These are phyloP conservation scores for Rasamsonia emersonii DNA, from an alignment of 2,329 filamentous ascomycete species.

Conservation along the genomic window DNA sequence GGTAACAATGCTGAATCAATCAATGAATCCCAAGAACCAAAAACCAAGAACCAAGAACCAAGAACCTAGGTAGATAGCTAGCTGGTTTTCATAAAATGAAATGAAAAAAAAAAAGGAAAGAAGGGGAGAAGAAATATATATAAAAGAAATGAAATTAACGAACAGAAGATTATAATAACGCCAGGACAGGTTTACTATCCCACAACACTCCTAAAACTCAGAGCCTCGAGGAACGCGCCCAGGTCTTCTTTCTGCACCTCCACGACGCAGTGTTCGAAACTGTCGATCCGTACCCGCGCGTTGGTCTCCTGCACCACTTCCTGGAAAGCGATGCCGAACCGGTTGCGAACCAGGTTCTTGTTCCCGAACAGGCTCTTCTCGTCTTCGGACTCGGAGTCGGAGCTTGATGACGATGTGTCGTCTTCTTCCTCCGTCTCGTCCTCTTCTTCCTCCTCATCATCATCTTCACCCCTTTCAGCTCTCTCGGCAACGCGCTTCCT, in stretches of 20 bases:
- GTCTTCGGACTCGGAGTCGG: conserved; percentile 41
- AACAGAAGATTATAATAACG: background rate
- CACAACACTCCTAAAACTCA: conserved; percentile 85
- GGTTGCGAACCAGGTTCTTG: conserved; percentile 68
- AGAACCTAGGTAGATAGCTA: conserved; percentile 2
- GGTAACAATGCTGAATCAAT: no score
- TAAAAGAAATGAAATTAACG: background rate
- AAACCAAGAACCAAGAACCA: conserved; percentile 3
- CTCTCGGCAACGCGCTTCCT: conserved; percentile 48
- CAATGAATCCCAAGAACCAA: no score
- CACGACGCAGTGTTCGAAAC: conserved; percentile 94
- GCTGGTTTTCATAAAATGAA: background rate
- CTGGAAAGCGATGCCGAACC: conserved; percentile 91
- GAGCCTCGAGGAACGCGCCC: conserved; percentile 75
- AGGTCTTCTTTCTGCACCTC: conserved; percentile 97
- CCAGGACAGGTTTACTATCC: conserved; percentile 29
- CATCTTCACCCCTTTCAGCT: conserved; percentile 42
- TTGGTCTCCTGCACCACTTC: conserved; percentile 89
- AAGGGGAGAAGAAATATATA: conserved; percentile 1
- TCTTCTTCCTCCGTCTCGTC: conserved; percentile 59
- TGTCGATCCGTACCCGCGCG: conserved; percentile 82
- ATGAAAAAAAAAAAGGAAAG: conserved; percentile 1
- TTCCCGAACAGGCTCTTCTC: conserved; percentile 47
- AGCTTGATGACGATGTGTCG: conserved; percentile 17
- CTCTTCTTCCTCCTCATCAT: conserved; percentile 49